A percentile compares a stretch with the other conserved stretches of the same genome.
phyloP scores from a whole-genome alignment of 768 basidiomycete genomes.

The Psilocybe cyanescens region DNA sequence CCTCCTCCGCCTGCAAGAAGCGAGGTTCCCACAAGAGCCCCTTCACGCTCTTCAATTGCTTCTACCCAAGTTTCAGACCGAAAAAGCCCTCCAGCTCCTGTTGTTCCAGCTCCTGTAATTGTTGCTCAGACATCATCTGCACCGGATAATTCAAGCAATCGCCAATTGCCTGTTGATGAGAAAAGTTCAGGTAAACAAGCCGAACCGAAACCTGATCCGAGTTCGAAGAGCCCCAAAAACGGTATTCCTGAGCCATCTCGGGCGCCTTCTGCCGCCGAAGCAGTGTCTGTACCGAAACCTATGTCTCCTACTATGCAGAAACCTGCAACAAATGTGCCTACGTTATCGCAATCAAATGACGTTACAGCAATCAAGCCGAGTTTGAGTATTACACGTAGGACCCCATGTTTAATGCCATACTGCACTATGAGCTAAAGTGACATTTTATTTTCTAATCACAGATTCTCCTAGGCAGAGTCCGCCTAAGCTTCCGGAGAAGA shows the following conservation, averaged over 20 bases:
- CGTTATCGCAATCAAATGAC: conserved; percentile 6
- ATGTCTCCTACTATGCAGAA: conserved; percentile 10
- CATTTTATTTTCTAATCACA: conserved; percentile 8
- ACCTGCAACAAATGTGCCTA: conserved; percentile 9
- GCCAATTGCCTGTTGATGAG: background rate
- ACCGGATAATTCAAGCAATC: background rate
- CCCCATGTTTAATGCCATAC: conserved; percentile 1
- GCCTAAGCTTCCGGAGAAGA: background rate
- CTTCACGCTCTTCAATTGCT: conserved; percentile 61
- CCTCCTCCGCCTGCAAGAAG: conserved; percentile 17
- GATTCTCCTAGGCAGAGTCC: background rate
- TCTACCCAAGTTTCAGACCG: conserved; percentile 51
- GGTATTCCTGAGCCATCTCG: conserved; percentile 1
- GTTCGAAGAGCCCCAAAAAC: background rate
- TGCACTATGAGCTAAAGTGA: conserved; percentile 10
- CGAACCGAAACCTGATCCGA: background rate
- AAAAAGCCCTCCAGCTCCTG: conserved; percentile 25
- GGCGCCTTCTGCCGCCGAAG: conserved; percentile 5
- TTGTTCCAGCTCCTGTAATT: conserved; percentile 13
- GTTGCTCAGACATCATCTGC: conserved; percentile 4
- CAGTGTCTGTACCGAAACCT: conserved; percentile 8
- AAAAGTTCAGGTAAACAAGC: background rate
- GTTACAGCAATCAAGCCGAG: conserved; percentile 3
- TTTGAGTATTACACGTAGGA: conserved; percentile 15
- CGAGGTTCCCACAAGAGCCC: conserved; percentile 34